phyloP scores from a whole-genome alignment of 306 rosid genomes.

The Prosopis cineraria region DNA sequence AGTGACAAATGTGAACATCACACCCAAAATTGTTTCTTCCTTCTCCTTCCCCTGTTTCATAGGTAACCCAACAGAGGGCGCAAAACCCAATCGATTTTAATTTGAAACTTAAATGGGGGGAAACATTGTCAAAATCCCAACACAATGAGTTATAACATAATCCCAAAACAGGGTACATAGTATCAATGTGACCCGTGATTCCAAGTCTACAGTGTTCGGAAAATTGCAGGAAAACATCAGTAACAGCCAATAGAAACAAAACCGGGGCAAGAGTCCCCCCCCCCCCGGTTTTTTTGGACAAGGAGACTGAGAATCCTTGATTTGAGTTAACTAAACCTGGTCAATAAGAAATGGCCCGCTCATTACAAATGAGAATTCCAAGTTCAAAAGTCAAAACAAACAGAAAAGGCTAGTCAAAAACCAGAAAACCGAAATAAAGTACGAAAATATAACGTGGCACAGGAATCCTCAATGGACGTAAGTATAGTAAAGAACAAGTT shows the following conservation, averaged over 20 bases:
- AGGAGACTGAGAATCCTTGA: neutral
- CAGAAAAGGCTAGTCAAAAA: neutral
- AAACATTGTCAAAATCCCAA: neutral
- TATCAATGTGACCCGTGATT: neutral
- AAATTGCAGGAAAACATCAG: neutral
- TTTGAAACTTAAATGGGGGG: neutral
- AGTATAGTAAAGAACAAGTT: neutral
- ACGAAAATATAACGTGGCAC: neutral
- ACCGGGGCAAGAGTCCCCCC: neutral
- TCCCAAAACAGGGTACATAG: neutral
- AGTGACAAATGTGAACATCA: neutral
- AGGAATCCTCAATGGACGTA: neutral
- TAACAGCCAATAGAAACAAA: neutral
- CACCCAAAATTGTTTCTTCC: neutral
- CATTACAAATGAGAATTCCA: neutral
- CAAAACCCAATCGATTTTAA: conserved; percentile 6
- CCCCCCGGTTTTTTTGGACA: neutral
- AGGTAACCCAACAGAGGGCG: conserved; percentile 7
- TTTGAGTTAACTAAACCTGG: neutral
- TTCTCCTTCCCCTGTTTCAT: conserved; percentile 15
- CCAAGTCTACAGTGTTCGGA: neutral
- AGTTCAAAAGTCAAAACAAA: neutral
- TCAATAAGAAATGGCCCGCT: neutral
- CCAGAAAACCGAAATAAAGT: neutral
- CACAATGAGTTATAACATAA: neutral